Base-by-base conservation (phyloP, 371 early-diverging fungal genomes). In the Mucor piriformis region DNA sequence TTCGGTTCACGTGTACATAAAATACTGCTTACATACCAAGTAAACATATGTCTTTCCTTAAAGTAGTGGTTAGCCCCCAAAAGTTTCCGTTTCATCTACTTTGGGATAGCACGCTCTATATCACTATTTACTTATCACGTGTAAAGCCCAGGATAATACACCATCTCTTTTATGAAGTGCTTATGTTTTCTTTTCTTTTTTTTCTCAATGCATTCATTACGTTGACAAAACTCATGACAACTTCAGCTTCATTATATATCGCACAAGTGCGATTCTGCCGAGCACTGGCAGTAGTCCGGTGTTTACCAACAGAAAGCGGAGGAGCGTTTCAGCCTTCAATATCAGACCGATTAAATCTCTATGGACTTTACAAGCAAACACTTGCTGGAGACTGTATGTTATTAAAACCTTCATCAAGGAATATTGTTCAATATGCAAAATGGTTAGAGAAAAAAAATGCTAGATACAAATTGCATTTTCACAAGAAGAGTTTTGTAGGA, bases 341-440 rank as follows among this genome's bases (percentile, higher is more conserved):
- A 72, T 74, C 81, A 44, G 86, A 88, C 50, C 78, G 89, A 57
- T 77, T 93, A 24, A 52, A 76, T 60, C 77, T 93, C 3, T 94
- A 93, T 75, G 86, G 77, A 11, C 73, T 83, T 33, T 93, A 81
- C 84, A 93, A 94, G 79, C 93, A 94, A 66, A 83, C 81, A 10
- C 84, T 76, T 27, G 71, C 77, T 33, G 93, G 94, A 29, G 88
- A 91, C 57, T 84, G 85, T 76, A 62, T 62, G 34, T 76, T 82
- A 12, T 57, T 76, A 50, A 61, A 62, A 63, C 74, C 66, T 10
- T 67, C 69, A 12, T 60, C 69, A 35, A 59, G 54, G 3, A 50
- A 64, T 43, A 20, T 69, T 11, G 60, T 66, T 7, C 48, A 57
- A 23, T 65, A 67, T 57, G 72, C 72, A 24, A 72, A 75, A 61